A percentile compares a stretch with the other conserved stretches of the same genome.
Evolutionary conservation across 495 filamentous ascomycete genomes (phyloP).

Genomic region (Neurospora sp.): DNA sequence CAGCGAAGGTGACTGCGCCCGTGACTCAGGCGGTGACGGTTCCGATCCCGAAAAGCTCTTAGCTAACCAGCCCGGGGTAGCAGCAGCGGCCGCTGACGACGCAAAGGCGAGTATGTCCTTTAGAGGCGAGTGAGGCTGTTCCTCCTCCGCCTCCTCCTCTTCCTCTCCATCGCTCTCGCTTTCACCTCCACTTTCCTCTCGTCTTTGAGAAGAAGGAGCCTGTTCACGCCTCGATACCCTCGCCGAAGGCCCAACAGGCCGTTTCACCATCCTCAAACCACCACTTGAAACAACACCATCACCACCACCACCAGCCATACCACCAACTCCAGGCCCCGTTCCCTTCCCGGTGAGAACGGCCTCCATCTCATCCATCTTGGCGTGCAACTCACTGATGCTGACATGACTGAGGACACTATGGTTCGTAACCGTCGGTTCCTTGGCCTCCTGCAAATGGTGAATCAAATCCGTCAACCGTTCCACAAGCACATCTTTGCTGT

Average conservation of each 20-base stretch:
- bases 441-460: constrained; percentile 17
- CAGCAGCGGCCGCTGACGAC: neutral
- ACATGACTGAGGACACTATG: neutral
- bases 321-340: neutral
- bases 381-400: constrained; percentile 25
- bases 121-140: neutral
- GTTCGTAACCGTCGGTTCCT: neutral
- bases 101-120: neutral
- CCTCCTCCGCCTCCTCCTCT: neutral
- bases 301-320: neutral
- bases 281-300: neutral
- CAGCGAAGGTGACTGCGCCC: neutral
- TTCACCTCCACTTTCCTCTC: neutral
- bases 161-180: neutral
- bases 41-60: neutral
- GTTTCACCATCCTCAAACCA: neutral
- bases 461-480: constrained; percentile 40
- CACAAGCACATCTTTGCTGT: constrained; percentile 38
- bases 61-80: neutral
- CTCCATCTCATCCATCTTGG: constrained; percentile 40
- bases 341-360: constrained; percentile 9
- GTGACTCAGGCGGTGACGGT: neutral
- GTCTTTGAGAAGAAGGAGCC: neutral
- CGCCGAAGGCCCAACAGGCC: neutral
- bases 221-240: neutral